Evolutionary conservation across 2,329 filamentous ascomycete species (phyloP).

Genomic region (Neofusicoccum cordaticola): DNA sequence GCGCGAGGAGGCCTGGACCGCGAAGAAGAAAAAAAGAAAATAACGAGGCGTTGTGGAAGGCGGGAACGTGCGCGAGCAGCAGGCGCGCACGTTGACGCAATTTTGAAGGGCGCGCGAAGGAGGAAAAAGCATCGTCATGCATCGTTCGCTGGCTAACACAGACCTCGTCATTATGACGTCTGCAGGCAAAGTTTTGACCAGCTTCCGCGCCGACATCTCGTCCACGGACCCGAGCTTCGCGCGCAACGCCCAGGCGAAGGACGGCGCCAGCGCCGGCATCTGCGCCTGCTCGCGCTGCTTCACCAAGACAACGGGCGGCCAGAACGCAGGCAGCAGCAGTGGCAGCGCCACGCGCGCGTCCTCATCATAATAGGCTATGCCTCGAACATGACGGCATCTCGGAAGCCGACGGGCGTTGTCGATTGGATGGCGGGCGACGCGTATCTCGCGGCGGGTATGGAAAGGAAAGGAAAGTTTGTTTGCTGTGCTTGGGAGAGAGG

Average conservation of each 20-base stretch:
- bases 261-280: not conserved
- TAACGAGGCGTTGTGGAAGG: not conserved
- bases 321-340: not conserved
- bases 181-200: conserved; percentile 1
- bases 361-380: not conserved
- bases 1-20: not conserved
- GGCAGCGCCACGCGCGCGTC: not conserved
- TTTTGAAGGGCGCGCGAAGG: not conserved
- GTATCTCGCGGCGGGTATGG: too few relatives aligned
- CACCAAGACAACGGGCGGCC: not conserved
- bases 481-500: too few relatives aligned
- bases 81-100: not conserved
- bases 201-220: conserved; percentile 4
- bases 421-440: too few relatives aligned
- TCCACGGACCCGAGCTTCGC: conserved; percentile 7
- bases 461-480: too few relatives aligned
- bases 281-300: conserved; percentile 10
- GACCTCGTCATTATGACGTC: not conserved
- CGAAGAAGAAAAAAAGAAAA: not conserved
- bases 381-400: too few relatives aligned
- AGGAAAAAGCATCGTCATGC: not conserved
- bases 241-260: not conserved
- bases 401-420: too few relatives aligned
- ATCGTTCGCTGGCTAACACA: not conserved
- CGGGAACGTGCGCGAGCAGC: too few relatives aligned